Percentiles rank a stretch among this genome's conserved stretches.
These are phyloP conservation scores for Malassezia obtusa DNA, from an alignment of 1,284 basidiomycete species.

Conservation along the genomic window DNA sequence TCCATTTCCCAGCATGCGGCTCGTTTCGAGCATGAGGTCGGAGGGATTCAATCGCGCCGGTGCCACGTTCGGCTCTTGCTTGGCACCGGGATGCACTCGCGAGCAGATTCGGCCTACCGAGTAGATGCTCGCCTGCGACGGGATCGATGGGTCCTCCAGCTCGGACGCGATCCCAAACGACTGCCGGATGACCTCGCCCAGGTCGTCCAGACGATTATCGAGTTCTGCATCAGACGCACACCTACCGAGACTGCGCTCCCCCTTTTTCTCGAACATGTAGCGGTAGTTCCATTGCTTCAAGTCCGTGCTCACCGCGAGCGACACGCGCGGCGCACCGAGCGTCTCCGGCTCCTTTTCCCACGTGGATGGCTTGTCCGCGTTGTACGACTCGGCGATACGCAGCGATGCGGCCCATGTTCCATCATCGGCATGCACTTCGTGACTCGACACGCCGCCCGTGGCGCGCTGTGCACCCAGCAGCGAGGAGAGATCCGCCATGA, in stretches of 20 bases:
- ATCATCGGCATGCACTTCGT: background rate
- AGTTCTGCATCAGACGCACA: conserved; percentile 13
- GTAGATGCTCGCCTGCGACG: conserved; percentile 37
- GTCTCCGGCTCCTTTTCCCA: conserved; percentile 2
- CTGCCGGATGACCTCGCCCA: conserved; percentile 25
- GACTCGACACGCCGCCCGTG: background rate
- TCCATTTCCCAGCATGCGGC: conserved; percentile 35
- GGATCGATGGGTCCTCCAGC: conserved; percentile 31
- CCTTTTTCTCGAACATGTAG: conserved; percentile 47
- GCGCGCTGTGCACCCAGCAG: conserved; percentile 11
- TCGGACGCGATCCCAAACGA: conserved; percentile 26
- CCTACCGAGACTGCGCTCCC: conserved; percentile 25
- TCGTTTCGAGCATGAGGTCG: conserved; percentile 29
- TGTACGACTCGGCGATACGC: conserved; percentile 6
- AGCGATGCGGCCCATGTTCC: background rate
- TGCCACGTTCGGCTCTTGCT: background rate
- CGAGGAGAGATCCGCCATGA: conserved; percentile 12
- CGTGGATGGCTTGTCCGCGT: conserved; percentile 4
- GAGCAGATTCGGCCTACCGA: conserved; percentile 36
- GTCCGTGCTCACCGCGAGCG: conserved; percentile 38
- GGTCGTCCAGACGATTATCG: conserved; percentile 35
- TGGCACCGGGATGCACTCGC: background rate
- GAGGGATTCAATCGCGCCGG: background rate
- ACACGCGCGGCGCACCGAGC: conserved; percentile 20
- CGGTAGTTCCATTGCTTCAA: conserved; percentile 41